A percentile compares a stretch with the other conserved stretches of the same genome.
Evolutionary conservation across 495 filamentous ascomycete genomes (phyloP).

Genomic region (Saxophila tyrrhenica): DNA sequence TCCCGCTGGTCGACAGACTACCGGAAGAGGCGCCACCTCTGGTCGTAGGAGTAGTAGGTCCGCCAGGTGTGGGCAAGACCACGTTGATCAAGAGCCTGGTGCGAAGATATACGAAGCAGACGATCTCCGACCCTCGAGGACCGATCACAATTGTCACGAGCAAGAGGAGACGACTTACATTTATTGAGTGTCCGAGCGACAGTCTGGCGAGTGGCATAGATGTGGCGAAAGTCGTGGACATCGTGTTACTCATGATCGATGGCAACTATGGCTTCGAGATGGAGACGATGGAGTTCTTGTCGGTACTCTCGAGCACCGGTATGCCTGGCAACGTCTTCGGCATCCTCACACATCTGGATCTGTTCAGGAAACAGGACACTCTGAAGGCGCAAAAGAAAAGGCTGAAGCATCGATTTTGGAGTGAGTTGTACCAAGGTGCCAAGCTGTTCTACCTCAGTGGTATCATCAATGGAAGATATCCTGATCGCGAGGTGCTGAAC

Average conservation of each 20-base stretch:
- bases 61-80: slow-evolving; percentile 74
- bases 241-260: slow-evolving; percentile 93
- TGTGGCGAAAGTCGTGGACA: slow-evolving; percentile 90
- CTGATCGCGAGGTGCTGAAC: slow-evolving; percentile 93
- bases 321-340: slow-evolving; percentile 99
- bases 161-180: slow-evolving; percentile 82
- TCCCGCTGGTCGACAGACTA: slow-evolving; percentile 85
- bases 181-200: slow-evolving; percentile 92
- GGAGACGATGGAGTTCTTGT: slow-evolving; percentile 99
- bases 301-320: slow-evolving; percentile 74
- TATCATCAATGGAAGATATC: slow-evolving; percentile 91
- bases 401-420: slow-evolving; percentile 92
- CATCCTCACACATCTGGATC: slow-evolving; percentile 87
- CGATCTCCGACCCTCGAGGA: slow-evolving; percentile 74
- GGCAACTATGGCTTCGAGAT: slow-evolving; percentile 98
- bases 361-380: slow-evolving; percentile 85
- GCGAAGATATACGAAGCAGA: slow-evolving; percentile 90
- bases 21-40: slow-evolving; percentile 93
- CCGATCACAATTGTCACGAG: slow-evolving; percentile 92
- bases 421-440: slow-evolving; percentile 88
- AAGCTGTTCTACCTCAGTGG: slow-evolving; percentile 94
- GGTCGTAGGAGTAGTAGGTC: slow-evolving; percentile 84
- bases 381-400: slow-evolving; percentile 87
- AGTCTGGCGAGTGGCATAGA: slow-evolving; percentile 89
- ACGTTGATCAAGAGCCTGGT: slow-evolving; percentile 86